Conservation (phyloP, 495 filamentous ascomycete species). For the Venustampulla echinocandica region DNA sequence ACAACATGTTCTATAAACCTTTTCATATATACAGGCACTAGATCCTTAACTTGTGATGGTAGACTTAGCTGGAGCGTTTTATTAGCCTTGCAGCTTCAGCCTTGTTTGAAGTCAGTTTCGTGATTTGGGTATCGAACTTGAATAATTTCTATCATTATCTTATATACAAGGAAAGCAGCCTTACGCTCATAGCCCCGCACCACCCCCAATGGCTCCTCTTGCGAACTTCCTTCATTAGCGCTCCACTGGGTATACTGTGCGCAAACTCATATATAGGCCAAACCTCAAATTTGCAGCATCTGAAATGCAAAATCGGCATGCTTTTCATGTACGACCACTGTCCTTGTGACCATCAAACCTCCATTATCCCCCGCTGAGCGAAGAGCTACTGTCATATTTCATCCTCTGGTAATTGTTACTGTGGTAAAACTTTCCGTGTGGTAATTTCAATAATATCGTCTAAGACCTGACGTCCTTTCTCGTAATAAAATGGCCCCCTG, state of each 20-base stretch:
- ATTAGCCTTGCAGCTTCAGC: too few relatives aligned
- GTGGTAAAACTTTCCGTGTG: slow-evolving; percentile 9
- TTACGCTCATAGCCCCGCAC: too few relatives aligned
- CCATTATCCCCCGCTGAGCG: background rate
- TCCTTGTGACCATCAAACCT: background rate
- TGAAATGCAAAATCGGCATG: slow-evolving; percentile 7
- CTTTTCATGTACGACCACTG: background rate
- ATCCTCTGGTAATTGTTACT: slow-evolving; percentile 2
- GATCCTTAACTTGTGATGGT: too few relatives aligned
- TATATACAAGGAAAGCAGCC: too few relatives aligned
- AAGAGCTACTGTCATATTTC: slow-evolving; percentile 4
- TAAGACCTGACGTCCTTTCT: slow-evolving; percentile 9
- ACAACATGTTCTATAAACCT: too few relatives aligned
- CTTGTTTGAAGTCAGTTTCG: too few relatives aligned
- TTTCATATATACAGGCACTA: too few relatives aligned
- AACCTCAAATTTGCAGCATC: slow-evolving; percentile 8
- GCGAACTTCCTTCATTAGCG: slow-evolving; percentile 15
- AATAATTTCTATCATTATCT: too few relatives aligned
- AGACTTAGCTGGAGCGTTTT: too few relatives aligned
- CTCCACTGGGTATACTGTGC: slow-evolving; percentile 26
- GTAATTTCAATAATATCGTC: slow-evolving; percentile 22
- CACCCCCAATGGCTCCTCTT: too few relatives aligned
- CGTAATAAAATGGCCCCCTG: slow-evolving; percentile 7
- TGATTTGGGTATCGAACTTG: too few relatives aligned
- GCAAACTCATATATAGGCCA: slow-evolving; percentile 34